Percentiles rank a stretch among this genome's conserved stretches.
These are phyloP conservation scores for Theobroma cacao DNA, from an alignment of 345 rosid genomes.

Conservation along the genomic window DNA sequence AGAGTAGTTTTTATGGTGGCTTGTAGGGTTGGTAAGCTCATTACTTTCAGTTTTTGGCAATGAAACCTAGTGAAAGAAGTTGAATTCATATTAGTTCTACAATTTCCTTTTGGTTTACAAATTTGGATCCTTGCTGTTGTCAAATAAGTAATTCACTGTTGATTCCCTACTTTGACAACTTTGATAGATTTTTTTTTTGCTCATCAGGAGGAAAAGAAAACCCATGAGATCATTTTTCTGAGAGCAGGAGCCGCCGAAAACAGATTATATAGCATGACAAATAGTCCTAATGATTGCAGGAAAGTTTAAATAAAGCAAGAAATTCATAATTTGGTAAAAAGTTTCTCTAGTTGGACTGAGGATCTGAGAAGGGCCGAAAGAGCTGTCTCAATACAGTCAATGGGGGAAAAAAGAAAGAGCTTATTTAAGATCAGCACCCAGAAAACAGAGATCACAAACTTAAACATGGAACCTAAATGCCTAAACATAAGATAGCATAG, in stretches of 20 bases:
- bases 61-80: not conserved
- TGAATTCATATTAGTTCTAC: not conserved
- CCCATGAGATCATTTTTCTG: no score
- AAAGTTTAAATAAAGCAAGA: no score
- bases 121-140: conserved; percentile 21
- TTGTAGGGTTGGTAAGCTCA: not conserved
- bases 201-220: no score
- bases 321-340: no score
- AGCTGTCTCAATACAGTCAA: not conserved
- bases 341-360: not conserved
- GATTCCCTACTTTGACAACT: not conserved
- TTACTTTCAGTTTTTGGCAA: not conserved
- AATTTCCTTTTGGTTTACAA: not conserved
- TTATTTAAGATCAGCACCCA: not conserved
- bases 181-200: not conserved
- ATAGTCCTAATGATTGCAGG: no score
- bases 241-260: no score
- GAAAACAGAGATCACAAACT: not conserved
- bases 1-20: not conserved
- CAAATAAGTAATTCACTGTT: not conserved
- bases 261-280: no score
- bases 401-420: conserved; percentile 5
- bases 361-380: not conserved
- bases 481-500: not conserved
- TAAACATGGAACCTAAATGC: not conserved